Percentiles rank a stretch among this genome's conserved stretches.
phyloP scores from a whole-genome alignment of 2,329 filamentous ascomycete species.

The Simplicillium sp. region DNA sequence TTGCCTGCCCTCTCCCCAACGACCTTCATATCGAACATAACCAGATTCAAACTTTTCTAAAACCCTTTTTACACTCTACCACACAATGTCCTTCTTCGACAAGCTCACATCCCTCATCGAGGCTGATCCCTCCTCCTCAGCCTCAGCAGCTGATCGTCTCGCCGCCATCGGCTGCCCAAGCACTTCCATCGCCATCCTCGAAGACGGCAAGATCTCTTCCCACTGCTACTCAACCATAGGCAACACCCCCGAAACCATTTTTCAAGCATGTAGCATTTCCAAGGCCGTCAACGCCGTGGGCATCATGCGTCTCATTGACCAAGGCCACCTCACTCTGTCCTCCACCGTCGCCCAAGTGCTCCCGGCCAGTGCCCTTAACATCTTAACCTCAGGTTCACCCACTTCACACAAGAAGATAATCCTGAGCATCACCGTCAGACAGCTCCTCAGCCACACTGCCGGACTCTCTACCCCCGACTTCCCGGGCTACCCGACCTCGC shows the following conservation, averaged over 20 bases:
- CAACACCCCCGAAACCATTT: constrained; percentile 8
- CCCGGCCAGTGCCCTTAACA: constrained; percentile 2
- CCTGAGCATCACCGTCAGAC: constrained; percentile 8
- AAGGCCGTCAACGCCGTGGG: constrained; percentile 9
- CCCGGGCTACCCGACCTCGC: constrained; percentile 4
- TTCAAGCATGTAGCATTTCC: constrained; percentile 12
- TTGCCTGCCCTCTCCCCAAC: no score
- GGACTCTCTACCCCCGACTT: constrained; percentile 8
- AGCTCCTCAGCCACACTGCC: constrained; percentile 11
- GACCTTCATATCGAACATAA: no score
- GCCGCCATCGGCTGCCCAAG: constrained; percentile 7
- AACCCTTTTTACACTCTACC: no score
- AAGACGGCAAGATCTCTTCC: constrained; percentile 8
- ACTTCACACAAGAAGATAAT: background rate
- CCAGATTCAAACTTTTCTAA: no score
- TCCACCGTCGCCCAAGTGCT: constrained; percentile 6
- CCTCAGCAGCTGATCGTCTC: constrained; percentile 1
- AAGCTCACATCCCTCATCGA: no score
- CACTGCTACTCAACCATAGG: constrained; percentile 8
- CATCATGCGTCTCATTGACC: constrained; percentile 8
- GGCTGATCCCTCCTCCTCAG: no score
- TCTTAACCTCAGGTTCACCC: constrained; percentile 4
- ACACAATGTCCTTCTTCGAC: no score
- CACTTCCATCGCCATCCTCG: constrained; percentile 10
- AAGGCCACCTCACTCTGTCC: constrained; percentile 6